phyloP scores from a whole-genome alignment of 2,329 filamentous ascomycete species.

The Scedosporium boydii region DNA sequence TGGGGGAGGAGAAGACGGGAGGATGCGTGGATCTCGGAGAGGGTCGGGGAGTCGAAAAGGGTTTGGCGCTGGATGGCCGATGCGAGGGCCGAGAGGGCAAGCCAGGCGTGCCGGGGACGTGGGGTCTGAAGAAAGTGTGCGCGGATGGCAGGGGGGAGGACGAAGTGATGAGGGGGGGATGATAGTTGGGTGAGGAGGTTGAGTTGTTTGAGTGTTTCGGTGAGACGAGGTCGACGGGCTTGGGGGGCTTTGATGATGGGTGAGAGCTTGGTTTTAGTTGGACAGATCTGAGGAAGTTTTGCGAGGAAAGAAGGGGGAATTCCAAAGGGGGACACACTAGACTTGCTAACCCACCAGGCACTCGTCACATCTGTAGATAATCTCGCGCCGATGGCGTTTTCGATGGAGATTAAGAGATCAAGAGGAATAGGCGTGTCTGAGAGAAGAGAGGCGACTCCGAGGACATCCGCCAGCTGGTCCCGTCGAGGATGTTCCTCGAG shows the following conservation, averaged over 20 bases:
- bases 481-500: conserved; percentile 2
- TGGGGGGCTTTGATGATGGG: background rate
- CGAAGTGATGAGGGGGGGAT: background rate
- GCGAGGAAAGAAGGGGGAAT: background rate
- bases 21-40: background rate
- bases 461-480: conserved; percentile 2
- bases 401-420: conserved; percentile 4
- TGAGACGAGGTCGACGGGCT: background rate
- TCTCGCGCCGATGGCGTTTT: background rate
- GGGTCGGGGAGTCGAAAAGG: background rate
- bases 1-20: background rate
- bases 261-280: background rate
- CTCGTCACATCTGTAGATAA: background rate
- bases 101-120: conserved; percentile 1
- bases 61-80: conserved; percentile 2
- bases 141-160: background rate
- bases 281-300: background rate
- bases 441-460: background rate
- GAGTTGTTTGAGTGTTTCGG: background rate
- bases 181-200: background rate
- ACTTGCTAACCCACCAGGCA: conserved; percentile 1
- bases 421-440: conserved; percentile 1
- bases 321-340: background rate
- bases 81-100: conserved; percentile 1
- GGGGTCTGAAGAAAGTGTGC: background rate